Evolutionary conservation across 352 stramenopile genomes (phyloP), one percentile per base, ranked within the genome.

Genomic region (Phytophthora chlamydospora): DNA sequence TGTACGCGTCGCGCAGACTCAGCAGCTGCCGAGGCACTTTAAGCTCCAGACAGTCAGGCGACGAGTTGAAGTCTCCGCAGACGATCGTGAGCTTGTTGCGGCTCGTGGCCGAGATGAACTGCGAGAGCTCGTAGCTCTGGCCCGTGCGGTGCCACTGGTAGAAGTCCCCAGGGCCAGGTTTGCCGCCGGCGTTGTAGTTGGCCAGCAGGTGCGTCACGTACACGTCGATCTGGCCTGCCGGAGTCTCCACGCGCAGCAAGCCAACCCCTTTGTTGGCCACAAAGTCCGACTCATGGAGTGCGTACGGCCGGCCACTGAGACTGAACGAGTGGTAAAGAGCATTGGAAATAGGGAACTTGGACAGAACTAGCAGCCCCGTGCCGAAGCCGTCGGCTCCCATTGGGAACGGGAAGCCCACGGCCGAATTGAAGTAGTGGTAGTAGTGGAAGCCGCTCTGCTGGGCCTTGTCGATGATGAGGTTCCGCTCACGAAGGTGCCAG

Each of bases 401-500:
- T 9, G 85, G 85, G 19, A 91, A 70, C 0, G 85, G 85, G 56
- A 93, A 93, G 8, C 85, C 85, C 33, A 91, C 83, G 5, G 82
- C 81, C 36, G 85, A 67, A 57, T 91, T 87, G 44, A 93, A 93
- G 74, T 93, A 93, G 69, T 93, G 85, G 66, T 91, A 91, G 62
- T 87, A 93, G 38, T 78, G 56, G 60, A 89, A 89, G 0, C 85
- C 85, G 5, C 62, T 75, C 29, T 80, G 53, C 54, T 88, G 63
- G 8, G 82, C 85, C 50, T 75, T 76, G 31, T 67, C 45, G 52
- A 93, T 79, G 62, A 93, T 71, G 24, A 91, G 69, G 63, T 89
- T 85, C 36, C 83, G 83, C 68, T 93, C 85, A 57, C 85, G 85
- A 16, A 83, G 65, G 54, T 93, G 85, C 85, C 85, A 93, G 35